phyloP scores from a whole-genome alignment of 1,139 yeast species.

The Debaryomyces udenii region DNA sequence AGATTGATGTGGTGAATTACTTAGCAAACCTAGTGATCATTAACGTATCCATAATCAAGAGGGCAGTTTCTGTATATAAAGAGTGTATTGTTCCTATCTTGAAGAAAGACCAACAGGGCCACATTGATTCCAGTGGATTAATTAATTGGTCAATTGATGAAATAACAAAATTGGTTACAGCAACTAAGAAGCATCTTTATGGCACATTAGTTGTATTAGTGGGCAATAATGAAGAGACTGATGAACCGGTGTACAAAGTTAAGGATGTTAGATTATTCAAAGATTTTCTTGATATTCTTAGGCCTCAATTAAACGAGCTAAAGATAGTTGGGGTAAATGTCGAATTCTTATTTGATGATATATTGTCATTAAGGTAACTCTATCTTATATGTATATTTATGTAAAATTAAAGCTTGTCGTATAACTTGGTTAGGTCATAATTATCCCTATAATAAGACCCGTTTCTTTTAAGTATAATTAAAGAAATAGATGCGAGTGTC shows the following conservation, averaged over 20 bases:
- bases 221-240: slow-evolving; percentile 29
- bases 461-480: slow-evolving; percentile 54
- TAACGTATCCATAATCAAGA: slow-evolving; percentile 41
- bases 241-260: slow-evolving; percentile 27
- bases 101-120: slow-evolving; percentile 29
- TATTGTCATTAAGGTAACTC: slow-evolving; percentile 15
- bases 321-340: slow-evolving; percentile 73
- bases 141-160: slow-evolving; percentile 72
- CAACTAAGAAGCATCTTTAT: slow-evolving; percentile 68
- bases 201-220: slow-evolving; percentile 54
- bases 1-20: slow-evolving; percentile 49
- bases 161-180: slow-evolving; percentile 59
- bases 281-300: slow-evolving; percentile 56
- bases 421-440: slow-evolving; percentile 61
- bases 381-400: slow-evolving; percentile 2
- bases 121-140: slow-evolving; percentile 47
- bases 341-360: slow-evolving; percentile 57
- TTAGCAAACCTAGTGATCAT: slow-evolving; percentile 47
- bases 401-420: slow-evolving; percentile 42
- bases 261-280: slow-evolving; percentile 34
- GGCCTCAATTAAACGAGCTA: slow-evolving; percentile 63
- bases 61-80: slow-evolving; percentile 39
- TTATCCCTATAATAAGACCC: slow-evolving; percentile 70
- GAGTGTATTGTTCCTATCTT: slow-evolving; percentile 38
- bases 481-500: slow-evolving; percentile 42